Evolutionary conservation across 2,329 filamentous ascomycete genomes (phyloP).

Genomic region (Teratosphaeria nubilosa): DNA sequence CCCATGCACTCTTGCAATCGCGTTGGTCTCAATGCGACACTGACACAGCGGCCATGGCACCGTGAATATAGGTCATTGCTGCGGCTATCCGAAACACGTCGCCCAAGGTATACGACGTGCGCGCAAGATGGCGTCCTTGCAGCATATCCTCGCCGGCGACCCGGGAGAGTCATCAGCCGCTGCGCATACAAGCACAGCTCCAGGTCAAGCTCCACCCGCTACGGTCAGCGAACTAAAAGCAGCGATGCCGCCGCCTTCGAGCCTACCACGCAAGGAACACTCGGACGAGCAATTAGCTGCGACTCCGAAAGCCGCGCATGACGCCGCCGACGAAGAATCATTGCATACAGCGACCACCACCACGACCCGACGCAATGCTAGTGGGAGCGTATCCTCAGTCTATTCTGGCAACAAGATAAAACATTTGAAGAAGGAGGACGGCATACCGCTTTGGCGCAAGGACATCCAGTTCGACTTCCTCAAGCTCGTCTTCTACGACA

Average conservation of each 20-base stretch:
- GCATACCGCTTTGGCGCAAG: slow-evolving; percentile 74
- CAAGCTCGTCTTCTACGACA: slow-evolving; percentile 67
- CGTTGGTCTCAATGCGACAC: neutral
- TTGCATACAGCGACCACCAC: slow-evolving; percentile 41
- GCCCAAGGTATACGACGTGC: neutral
- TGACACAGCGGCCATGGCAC: neutral
- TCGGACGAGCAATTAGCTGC: slow-evolving; percentile 4
- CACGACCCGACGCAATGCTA: slow-evolving; percentile 50
- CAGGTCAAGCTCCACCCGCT: neutral
- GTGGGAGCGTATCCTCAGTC: slow-evolving; percentile 55
- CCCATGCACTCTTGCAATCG: neutral
- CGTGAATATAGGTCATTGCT: neutral
- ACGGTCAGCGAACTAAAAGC: neutral
- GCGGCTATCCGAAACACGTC: neutral
- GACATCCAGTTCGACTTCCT: slow-evolving; percentile 87
- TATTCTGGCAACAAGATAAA: slow-evolving; percentile 68
- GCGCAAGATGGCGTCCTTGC: slow-evolving; percentile 10
- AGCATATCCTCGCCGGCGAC: slow-evolving; percentile 20
- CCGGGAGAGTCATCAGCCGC: slow-evolving; percentile 6
- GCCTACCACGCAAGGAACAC: neutral
- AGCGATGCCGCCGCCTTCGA: slow-evolving; percentile 5
- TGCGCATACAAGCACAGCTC: neutral
- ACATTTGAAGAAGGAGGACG: slow-evolving; percentile 81
- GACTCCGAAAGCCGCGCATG: neutral
- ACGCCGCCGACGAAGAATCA: slow-evolving; percentile 11